Evolutionary conservation across 495 filamentous ascomycete genomes (phyloP).

Genomic region (Niebla homalea): DNA sequence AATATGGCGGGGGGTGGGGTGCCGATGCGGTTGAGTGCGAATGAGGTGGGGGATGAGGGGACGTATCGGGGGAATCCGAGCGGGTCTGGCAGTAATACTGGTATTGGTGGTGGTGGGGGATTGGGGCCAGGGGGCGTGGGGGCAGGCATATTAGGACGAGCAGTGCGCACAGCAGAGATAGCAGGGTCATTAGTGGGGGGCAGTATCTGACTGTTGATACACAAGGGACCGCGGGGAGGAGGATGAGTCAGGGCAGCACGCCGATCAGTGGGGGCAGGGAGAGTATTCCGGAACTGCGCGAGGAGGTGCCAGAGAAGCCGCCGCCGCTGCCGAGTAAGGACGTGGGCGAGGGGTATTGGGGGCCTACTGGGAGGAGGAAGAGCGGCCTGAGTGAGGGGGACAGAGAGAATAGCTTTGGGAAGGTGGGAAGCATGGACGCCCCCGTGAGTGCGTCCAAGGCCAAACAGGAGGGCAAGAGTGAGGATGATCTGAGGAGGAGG

Average conservation of each 20-base stretch:
- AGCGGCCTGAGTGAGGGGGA: slow-evolving; percentile 25
- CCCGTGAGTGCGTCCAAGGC: slow-evolving; percentile 17
- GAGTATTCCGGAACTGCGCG: slow-evolving; percentile 36
- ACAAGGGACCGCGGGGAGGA: neutral
- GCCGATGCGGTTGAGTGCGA: slow-evolving; percentile 82
- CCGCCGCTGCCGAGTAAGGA: slow-evolving; percentile 15
- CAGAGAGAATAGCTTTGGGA: slow-evolving; percentile 42
- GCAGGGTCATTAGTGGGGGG: neutral
- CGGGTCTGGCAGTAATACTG: neutral
- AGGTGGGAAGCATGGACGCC: slow-evolving; percentile 38
- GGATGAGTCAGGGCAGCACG: slow-evolving; percentile 52
- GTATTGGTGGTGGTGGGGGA: too few species aligned
- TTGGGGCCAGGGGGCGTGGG: too few species aligned
- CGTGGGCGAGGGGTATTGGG: slow-evolving; percentile 18
- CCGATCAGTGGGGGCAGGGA: slow-evolving; percentile 53
- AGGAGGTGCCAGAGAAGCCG: slow-evolving; percentile 30
- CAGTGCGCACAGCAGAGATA: too few species aligned
- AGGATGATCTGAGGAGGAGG: slow-evolving; percentile 64
- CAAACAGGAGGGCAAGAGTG: slow-evolving; percentile 42
- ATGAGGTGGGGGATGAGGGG: slow-evolving; percentile 77
- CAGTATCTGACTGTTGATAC: neutral
- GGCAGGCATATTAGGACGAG: neutral
- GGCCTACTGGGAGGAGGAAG: slow-evolving; percentile 10
- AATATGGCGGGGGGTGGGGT: slow-evolving; percentile 68
- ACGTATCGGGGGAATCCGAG: slow-evolving; percentile 13